Conservation (phyloP, 2,329 filamentous ascomycete genomes). For the Diaporthe sp. region DNA sequence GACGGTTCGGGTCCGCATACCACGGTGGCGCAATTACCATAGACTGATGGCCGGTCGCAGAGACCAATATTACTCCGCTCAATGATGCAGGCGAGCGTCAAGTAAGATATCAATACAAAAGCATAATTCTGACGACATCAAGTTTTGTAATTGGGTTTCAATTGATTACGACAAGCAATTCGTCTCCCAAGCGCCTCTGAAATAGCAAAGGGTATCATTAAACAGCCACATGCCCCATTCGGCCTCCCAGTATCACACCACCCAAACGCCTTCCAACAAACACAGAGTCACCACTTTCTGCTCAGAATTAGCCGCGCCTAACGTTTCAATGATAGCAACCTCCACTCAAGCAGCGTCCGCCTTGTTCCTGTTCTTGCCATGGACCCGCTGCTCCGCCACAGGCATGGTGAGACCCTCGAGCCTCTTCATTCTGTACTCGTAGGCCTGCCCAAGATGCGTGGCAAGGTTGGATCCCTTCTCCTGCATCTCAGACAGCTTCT, state of each 20-base stretch:
- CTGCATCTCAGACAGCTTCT: conserved; percentile 35
- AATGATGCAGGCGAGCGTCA: neutral
- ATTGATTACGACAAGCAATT: neutral
- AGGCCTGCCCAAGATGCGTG: conserved; percentile 42
- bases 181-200: neutral
- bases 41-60: conserved; percentile 22
- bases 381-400: conserved; percentile 5
- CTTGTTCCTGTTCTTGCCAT: conserved; percentile 23
- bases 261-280: neutral
- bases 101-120: neutral
- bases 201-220: conserved; percentile 38
- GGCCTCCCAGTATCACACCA: neutral
- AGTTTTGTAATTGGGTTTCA: neutral
- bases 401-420: conserved; percentile 35
- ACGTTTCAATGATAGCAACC: conserved; percentile 3
- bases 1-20: neutral
- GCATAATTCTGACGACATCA: neutral
- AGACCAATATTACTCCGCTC: conserved; percentile 25
- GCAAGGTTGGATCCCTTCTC: conserved; percentile 40
- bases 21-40: conserved; percentile 20
- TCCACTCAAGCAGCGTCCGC: conserved; percentile 2
- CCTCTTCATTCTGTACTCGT: conserved; percentile 42
- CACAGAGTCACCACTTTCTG: neutral
- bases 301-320: neutral
- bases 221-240: conserved; percentile 1